Evolutionary conservation across 805 yeast genomes (phyloP).

Genomic region (Teunomyces funiuensis): DNA sequence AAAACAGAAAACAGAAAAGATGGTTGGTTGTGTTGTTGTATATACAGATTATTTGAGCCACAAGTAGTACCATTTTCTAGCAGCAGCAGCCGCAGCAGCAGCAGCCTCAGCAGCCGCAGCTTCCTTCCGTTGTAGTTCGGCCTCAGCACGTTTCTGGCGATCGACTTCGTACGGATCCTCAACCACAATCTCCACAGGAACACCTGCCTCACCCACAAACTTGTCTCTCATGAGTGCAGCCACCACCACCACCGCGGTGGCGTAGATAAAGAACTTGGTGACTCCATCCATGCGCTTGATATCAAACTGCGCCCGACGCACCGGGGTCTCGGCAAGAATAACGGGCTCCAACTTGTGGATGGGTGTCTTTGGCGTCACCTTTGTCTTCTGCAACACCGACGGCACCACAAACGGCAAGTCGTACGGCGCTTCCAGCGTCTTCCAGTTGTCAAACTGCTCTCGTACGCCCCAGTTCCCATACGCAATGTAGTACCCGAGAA

Average conservation of each 20-base stretch:
- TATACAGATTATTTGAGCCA: slow-evolving; percentile 39
- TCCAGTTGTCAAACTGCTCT: slow-evolving; percentile 51
- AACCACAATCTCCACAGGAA: slow-evolving; percentile 39
- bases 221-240: slow-evolving; percentile 59
- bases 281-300: slow-evolving; percentile 55
- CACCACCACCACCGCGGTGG: slow-evolving; percentile 46
- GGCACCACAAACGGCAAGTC: slow-evolving; percentile 61
- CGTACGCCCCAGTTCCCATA: slow-evolving; percentile 76
- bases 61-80: slow-evolving; percentile 50
- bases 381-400: slow-evolving; percentile 24
- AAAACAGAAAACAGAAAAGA: background rate
- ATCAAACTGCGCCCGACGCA: slow-evolving; percentile 47
- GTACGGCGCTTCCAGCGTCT: slow-evolving; percentile 46
- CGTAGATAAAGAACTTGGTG: slow-evolving; percentile 52
- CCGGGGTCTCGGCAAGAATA: slow-evolving; percentile 41
- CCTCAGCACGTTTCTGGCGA: slow-evolving; percentile 15
- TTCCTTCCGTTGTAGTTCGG: slow-evolving; percentile 10
- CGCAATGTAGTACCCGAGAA: slow-evolving; percentile 58
- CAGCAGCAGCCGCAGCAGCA: slow-evolving; percentile 7
- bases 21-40: background rate
- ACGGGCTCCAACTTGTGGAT: slow-evolving; percentile 40
- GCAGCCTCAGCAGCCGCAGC: slow-evolving; percentile 12
- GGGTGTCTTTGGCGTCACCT: slow-evolving; percentile 30
- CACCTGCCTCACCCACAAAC: slow-evolving; percentile 44
- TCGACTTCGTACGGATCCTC: slow-evolving; percentile 37